These are phyloP conservation scores for Byssoonygena ceratinophila DNA, from an alignment of 2,329 filamentous ascomycete species.

Conservation along the genomic window DNA sequence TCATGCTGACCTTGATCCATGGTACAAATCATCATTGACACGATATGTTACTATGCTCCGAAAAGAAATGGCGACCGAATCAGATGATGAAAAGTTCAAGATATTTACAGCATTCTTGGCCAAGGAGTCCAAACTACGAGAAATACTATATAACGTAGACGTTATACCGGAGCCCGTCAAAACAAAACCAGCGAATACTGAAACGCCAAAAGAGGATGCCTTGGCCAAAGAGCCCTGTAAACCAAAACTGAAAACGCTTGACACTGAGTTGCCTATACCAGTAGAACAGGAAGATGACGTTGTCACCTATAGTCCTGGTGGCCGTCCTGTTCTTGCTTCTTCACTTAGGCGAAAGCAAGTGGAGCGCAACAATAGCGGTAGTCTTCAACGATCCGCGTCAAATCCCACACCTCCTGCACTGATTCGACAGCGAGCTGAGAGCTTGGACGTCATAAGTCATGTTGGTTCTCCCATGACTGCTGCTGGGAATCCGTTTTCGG, in stretches of 20 bases:
- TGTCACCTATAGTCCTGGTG: slow-evolving; percentile 44
- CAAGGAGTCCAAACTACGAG: slow-evolving; percentile 40
- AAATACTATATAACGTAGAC: slow-evolving; percentile 42
- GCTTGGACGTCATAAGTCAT: neutral
- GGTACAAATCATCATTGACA: slow-evolving; percentile 47
- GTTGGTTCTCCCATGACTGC: neutral
- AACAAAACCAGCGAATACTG: slow-evolving; percentile 18
- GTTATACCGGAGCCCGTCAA: slow-evolving; percentile 22
- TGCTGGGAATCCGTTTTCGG: neutral
- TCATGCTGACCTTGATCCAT: slow-evolving; percentile 45
- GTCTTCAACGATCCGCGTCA: slow-evolving; percentile 23
- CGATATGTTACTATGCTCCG: slow-evolving; percentile 47
- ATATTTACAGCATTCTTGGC: slow-evolving; percentile 43
- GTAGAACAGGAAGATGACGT: slow-evolving; percentile 20
- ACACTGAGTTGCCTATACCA: slow-evolving; percentile 9
- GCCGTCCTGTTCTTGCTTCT: slow-evolving; percentile 38
- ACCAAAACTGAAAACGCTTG: slow-evolving; percentile 3
- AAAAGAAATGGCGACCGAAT: slow-evolving; percentile 39
- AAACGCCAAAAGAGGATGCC: slow-evolving; percentile 5
- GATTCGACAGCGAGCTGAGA: slow-evolving; percentile 2
- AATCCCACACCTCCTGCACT: slow-evolving; percentile 18
- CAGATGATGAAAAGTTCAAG: slow-evolving; percentile 44
- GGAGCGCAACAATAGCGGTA: slow-evolving; percentile 9
- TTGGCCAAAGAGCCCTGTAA: neutral
- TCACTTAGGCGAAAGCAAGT: slow-evolving; percentile 19